Evolutionary conservation across 768 basidiomycete species (phyloP).

Genomic region (Neoboletus magnificus): DNA sequence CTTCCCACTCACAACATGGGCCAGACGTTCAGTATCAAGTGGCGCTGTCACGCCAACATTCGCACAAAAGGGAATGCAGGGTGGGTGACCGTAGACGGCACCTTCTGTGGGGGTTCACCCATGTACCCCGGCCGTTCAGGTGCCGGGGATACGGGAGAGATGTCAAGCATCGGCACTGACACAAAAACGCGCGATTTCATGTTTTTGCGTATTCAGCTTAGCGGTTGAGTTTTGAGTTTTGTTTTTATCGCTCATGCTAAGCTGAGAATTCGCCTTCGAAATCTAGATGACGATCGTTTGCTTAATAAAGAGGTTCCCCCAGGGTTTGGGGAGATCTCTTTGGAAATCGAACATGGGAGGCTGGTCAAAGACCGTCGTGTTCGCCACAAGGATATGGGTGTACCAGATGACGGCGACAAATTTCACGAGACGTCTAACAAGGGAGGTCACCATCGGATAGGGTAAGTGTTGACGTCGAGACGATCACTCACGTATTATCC

Average conservation of each 20-base stretch:
- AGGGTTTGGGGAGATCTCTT: neutral
- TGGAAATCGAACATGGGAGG: neutral
- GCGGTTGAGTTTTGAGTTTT: neutral
- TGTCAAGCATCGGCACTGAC: neutral
- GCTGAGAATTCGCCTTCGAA: neutral
- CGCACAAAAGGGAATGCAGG: neutral
- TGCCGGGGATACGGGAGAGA: neutral
- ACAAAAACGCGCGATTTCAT: neutral
- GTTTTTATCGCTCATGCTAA: neutral
- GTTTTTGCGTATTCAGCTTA: neutral
- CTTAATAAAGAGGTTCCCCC: neutral
- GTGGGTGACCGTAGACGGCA: neutral
- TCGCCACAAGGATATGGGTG: neutral
- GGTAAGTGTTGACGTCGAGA: neutral
- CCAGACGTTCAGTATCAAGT: neutral
- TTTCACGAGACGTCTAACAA: neutral
- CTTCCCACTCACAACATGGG: neutral
- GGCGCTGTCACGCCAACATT: neutral
- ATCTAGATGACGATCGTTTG: neutral
- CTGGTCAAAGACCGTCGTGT: neutral
- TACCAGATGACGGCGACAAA: neutral
- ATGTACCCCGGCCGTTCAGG: neutral
- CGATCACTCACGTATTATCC: too few relatives aligned
- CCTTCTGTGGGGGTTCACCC: neutral
- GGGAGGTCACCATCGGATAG: neutral